Conservation (phyloP, 768 basidiomycete genomes). For the Rhizopogon roseolus region DNA sequence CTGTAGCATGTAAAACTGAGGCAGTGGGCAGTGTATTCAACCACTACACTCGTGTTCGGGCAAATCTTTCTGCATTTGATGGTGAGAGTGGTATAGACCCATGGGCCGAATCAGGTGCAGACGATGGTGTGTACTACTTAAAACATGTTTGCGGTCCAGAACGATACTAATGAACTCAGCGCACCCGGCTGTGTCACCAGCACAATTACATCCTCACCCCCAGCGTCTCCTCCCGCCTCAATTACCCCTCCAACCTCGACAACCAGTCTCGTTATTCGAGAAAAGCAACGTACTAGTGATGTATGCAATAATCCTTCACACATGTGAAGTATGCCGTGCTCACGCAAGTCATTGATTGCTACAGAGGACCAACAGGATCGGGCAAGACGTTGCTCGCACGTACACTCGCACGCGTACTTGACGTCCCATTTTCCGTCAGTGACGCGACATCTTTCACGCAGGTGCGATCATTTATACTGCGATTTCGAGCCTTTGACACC, state of each 20-base stretch:
- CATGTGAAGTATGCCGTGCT: not conserved
- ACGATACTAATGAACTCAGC: slow-evolving; percentile 19
- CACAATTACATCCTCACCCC: slow-evolving; percentile 60
- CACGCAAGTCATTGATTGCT: slow-evolving; percentile 4
- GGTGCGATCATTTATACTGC: slow-evolving; percentile 32
- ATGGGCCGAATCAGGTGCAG: slow-evolving; percentile 21
- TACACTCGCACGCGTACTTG: slow-evolving; percentile 85
- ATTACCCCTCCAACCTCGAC: slow-evolving; percentile 35
- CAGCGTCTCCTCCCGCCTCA: slow-evolving; percentile 31
- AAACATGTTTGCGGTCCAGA: not conserved
- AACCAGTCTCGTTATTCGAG: slow-evolving; percentile 64
- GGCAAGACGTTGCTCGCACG: slow-evolving; percentile 89
- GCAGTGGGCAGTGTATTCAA: slow-evolving; percentile 71
- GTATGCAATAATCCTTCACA: slow-evolving; percentile 37
- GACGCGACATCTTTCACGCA: slow-evolving; percentile 96
- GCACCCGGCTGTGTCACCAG: slow-evolving; percentile 42
- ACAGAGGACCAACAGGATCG: slow-evolving; percentile 81
- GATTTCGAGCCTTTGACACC: not conserved
- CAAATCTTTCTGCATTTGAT: slow-evolving; percentile 53
- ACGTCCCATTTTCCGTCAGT: slow-evolving; percentile 91
- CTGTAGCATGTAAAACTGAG: slow-evolving; percentile 2
- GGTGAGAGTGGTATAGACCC: slow-evolving; percentile 25
- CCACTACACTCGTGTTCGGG: slow-evolving; percentile 85
- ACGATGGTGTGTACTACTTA: slow-evolving; percentile 24
- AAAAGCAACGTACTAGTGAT: slow-evolving; percentile 95